Evolutionary conservation across 176 grass and related monocot genomes (phyloP), one percentile per base, ranked within the genome.

Genomic region (Raddia distichophylla): DNA sequence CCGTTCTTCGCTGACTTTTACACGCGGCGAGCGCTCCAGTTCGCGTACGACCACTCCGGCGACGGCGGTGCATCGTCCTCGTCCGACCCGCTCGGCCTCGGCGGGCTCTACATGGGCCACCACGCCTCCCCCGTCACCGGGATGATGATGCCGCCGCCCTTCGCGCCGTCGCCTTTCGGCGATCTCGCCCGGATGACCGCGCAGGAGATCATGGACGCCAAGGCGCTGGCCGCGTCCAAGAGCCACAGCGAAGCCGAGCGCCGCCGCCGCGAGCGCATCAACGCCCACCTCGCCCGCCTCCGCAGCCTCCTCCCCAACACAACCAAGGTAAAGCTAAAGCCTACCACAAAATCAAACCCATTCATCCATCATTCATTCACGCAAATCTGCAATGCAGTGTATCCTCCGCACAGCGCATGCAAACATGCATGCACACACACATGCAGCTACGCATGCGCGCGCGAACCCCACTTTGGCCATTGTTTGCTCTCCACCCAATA

Each of bases 201-300:
- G 70, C 92, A 91, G 85, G 92, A 94, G 75, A 94, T 94, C 78
- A 86, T 91, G 80, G 89, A 94, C 86, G 97, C 97, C 51, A 99
- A 99, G 85, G 97, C 97, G 7, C 87, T 99, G 8, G 97, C 97
- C 12, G 97, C 97, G 56, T 99, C 97, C 14, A 96, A 96, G 91
- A 99, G 91, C 71, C 97, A 99, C 85, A 99, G 97, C 85, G 97
- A 99, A 85, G 97, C 97, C 53, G 97, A 99, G 89, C 93, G 97
- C 42, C 84, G 97, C 18, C 90, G 97, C 45, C 93, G 97, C 17
- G 90, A 99, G 90, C 93, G 97, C 75, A 99, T 99, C 91, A 99
- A 99, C 82, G 86, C 90, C 52, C 97, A 99, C 84, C 93, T 99
- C 37, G 93, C 91, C 0, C 90, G 87, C 64, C 80, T 99, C 73